Evolutionary conservation across 805 yeast genomes (phyloP).

Genomic region (Kodamaea laetipori): DNA sequence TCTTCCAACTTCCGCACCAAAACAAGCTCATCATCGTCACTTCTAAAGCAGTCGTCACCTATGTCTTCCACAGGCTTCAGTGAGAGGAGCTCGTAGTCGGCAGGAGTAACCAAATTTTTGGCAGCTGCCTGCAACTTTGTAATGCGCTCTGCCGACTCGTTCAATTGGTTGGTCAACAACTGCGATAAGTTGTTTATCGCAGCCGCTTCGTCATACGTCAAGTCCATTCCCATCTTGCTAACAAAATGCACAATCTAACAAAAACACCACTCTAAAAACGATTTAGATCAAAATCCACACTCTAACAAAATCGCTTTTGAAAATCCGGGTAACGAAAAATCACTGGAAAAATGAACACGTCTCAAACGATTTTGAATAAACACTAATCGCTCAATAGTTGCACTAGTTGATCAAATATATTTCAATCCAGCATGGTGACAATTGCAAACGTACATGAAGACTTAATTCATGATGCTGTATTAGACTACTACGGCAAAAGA

Average conservation of each 20-base stretch:
- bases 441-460: conserved; percentile 91
- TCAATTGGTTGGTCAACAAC: conserved; percentile 20
- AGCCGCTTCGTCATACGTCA: conserved; percentile 22
- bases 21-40: conserved; percentile 1
- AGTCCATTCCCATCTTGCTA: conserved; percentile 26
- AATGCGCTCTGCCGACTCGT: conserved; percentile 24
- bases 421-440: conserved; percentile 58
- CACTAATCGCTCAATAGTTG: background rate
- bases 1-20: conserved; percentile 25
- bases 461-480: conserved; percentile 92
- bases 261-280: background rate
- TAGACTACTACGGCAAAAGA: conserved; percentile 95
- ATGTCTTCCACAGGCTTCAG: background rate
- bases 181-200: conserved; percentile 21
- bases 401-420: no score
- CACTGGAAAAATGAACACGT: conserved; percentile 13
- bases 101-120: conserved; percentile 21
- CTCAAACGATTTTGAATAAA: conserved; percentile 8
- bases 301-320: no score
- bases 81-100: conserved; percentile 17
- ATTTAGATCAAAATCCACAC: background rate
- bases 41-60: background rate
- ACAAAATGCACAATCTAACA: background rate
- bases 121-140: conserved; percentile 21
- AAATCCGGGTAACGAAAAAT: conserved; percentile 11